Conservation (phyloP, 2,329 filamentous ascomycete species). For the Scytalidium sp. region DNA sequence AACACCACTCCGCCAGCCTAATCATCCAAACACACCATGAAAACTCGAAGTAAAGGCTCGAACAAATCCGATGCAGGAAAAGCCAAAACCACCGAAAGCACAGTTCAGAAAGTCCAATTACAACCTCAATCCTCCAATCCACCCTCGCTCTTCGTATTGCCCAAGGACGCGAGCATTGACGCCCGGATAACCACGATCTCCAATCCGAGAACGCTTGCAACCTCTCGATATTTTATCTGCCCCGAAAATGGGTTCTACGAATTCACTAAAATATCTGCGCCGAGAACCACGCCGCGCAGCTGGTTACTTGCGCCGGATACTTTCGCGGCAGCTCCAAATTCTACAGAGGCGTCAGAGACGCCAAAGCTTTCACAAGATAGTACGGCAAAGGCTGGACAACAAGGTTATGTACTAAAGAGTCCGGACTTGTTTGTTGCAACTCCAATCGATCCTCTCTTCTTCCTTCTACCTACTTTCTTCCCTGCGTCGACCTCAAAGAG, state of each 20-base stretch:
- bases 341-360: conserved; percentile 16
- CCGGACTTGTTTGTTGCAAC: conserved; percentile 83
- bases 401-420: conserved; percentile 58
- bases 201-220: conserved; percentile 53
- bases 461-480: conserved; percentile 71
- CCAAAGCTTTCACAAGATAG: conserved; percentile 16
- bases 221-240: conserved; percentile 60
- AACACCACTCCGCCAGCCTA: conserved; percentile 3
- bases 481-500: conserved; percentile 37
- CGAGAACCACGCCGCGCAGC: conserved; percentile 53
- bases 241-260: conserved; percentile 62
- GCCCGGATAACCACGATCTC: conserved; percentile 58
- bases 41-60: conserved; percentile 23
- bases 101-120: conserved; percentile 26
- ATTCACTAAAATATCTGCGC: conserved; percentile 55
- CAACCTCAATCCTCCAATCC: conserved; percentile 34
- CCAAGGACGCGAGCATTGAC: conserved; percentile 47
- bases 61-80: conserved; percentile 16
- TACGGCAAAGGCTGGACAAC: conserved; percentile 8
- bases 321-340: conserved; percentile 3
- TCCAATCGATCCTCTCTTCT: conserved; percentile 78
- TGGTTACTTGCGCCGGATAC: conserved; percentile 48
- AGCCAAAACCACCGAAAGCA: conserved; percentile 18
- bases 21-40: conserved; percentile 12
- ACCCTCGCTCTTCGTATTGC: conserved; percentile 59